These are phyloP conservation scores for Beauveria rudraprayagi DNA, from an alignment of 2,329 filamentous ascomycete genomes.

Conservation along the genomic window DNA sequence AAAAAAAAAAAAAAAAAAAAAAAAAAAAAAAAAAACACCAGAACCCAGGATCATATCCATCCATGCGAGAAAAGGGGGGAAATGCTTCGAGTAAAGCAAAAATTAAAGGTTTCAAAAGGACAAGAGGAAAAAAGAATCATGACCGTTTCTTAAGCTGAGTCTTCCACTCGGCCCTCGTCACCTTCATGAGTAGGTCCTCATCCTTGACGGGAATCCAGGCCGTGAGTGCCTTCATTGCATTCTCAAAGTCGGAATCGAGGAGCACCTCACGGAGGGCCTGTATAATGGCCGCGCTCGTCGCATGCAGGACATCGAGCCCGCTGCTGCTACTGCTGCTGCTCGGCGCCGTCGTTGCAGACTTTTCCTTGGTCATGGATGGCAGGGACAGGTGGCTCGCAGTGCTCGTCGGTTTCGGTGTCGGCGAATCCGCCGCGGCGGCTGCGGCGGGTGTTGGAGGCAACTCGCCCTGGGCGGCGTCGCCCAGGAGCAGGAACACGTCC, in stretches of 20 bases:
- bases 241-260: constrained; percentile 91
- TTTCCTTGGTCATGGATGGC: constrained; percentile 13
- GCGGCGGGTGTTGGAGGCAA: not conserved
- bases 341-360: constrained; percentile 4
- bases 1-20: too few species aligned
- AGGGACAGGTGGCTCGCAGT: not conserved
- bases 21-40: too few species aligned
- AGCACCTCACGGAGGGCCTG: constrained; percentile 84
- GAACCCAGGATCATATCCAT: too few species aligned
- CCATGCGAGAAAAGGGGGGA: too few species aligned
- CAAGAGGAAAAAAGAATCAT: constrained; percentile 16
- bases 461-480: constrained; percentile 53
- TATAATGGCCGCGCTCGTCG: constrained; percentile 80
- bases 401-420: not conserved
- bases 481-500: constrained; percentile 95
- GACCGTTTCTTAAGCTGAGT: constrained; percentile 41
- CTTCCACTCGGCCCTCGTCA: constrained; percentile 83
- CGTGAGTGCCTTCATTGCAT: constrained; percentile 93
- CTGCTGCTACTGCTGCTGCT: constrained; percentile 32
- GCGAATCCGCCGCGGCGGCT: constrained; percentile 3
- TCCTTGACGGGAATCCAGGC: constrained; percentile 92
- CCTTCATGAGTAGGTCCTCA: constrained; percentile 86
- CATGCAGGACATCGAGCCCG: constrained; percentile 74
- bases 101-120: not conserved
- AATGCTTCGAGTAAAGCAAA: too few species aligned